Conservation (phyloP, 495 filamentous ascomycete species). For the Patellaria atrata region DNA sequence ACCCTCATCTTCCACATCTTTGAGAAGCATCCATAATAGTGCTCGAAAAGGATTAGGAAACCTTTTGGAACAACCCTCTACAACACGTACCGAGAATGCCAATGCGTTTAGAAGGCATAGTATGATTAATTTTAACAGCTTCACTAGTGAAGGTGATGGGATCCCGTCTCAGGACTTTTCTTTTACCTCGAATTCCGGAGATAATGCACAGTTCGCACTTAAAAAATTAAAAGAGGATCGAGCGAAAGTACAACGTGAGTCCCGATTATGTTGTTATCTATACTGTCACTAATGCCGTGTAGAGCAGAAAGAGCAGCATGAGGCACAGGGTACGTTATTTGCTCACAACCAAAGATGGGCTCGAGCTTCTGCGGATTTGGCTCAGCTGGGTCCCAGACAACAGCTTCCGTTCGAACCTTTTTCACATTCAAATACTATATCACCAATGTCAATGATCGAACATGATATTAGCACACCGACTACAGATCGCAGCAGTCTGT, state of each 20-base stretch:
- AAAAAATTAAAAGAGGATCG: slow-evolving; percentile 58
- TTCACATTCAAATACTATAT: slow-evolving; percentile 29
- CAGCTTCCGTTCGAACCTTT: slow-evolving; percentile 16
- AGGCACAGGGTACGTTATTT: slow-evolving; percentile 18
- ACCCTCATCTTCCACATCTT: slow-evolving; percentile 18
- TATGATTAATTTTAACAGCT: slow-evolving; percentile 18
- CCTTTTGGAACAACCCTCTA: too few relatives aligned
- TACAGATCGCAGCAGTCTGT: slow-evolving; percentile 41
- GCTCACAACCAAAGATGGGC: slow-evolving; percentile 29
- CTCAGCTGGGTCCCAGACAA: slow-evolving; percentile 4
- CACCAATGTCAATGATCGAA: slow-evolving; percentile 56
- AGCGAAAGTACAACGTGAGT: slow-evolving; percentile 30
- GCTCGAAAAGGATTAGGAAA: too few relatives aligned
- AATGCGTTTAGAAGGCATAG: slow-evolving; percentile 14
- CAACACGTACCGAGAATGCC: too few relatives aligned
- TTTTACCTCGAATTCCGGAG: slow-evolving; percentile 14
- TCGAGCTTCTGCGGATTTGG: slow-evolving; percentile 24
- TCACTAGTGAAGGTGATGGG: slow-evolving; percentile 6
- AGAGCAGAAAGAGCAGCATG: slow-evolving; percentile 2
- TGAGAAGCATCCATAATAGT: slow-evolving; percentile 17
- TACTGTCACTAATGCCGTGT: too few relatives aligned
- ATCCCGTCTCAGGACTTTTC: slow-evolving; percentile 7
- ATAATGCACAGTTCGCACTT: slow-evolving; percentile 47
- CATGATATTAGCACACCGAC: slow-evolving; percentile 52
- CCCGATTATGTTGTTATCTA: too few relatives aligned